These are phyloP conservation scores for Vicia faba DNA, from an alignment of 306 rosid species.

Conservation along the genomic window DNA sequence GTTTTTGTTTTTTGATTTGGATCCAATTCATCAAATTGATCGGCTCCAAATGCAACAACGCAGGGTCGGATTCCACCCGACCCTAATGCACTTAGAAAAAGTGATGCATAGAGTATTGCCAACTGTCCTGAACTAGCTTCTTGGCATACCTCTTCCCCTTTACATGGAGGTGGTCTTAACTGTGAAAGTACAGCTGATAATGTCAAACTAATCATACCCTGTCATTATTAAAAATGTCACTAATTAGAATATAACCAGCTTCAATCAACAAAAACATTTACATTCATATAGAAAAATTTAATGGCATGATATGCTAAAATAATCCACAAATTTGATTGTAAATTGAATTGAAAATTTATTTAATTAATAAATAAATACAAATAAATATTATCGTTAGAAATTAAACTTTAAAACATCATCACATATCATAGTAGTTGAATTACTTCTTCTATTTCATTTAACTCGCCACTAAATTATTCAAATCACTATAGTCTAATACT, in stretches of 20 bases:
- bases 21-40: slow-evolving; percentile 81
- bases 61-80: slow-evolving; percentile 99
- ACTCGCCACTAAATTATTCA: too few species aligned
- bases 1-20: slow-evolving; percentile 56
- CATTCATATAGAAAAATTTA: too few species aligned
- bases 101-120: slow-evolving; percentile 59
- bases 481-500: too few species aligned
- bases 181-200: slow-evolving; percentile 74
- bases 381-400: too few species aligned
- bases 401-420: too few species aligned
- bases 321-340: too few species aligned
- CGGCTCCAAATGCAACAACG: slow-evolving; percentile 93
- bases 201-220: slow-evolving; percentile 87
- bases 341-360: too few species aligned
- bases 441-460: too few species aligned
- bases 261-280: too few species aligned
- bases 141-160: slow-evolving; percentile 54
- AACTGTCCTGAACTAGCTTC: slow-evolving; percentile 66
- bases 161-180: slow-evolving; percentile 78
- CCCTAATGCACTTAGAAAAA: slow-evolving; percentile 67
- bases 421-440: too few species aligned
- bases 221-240: neutral
- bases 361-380: too few species aligned
- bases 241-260: neutral
- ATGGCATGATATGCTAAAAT: too few species aligned